Base-by-base conservation (phyloP, 129 eudicot species). In the Lonicera japonica region DNA sequence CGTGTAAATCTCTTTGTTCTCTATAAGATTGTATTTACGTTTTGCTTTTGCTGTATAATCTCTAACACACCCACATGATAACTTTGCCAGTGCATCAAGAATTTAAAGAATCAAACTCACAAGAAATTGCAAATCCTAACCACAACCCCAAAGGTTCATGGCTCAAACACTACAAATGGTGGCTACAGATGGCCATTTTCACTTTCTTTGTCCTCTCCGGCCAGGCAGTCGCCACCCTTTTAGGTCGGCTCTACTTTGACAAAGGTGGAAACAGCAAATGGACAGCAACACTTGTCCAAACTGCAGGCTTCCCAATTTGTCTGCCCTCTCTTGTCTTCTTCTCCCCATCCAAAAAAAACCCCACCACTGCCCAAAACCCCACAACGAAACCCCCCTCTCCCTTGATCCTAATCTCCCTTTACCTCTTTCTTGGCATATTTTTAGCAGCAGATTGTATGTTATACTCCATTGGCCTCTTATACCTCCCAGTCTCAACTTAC, bases 251-350 rank as follows among this genome's bases (percentile, higher is more conserved):
- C 18, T 82, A 82, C 25, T 82, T 55, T 60, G 72, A 70, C 43
- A 63, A 77, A 50, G 88, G 88, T 20, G 88, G 88, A 21, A 74
- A 70, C 41, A 70, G 75, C 54, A 67, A 51, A 25, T 73, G 82
- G 70, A 40, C 74, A 47, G 70, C 80, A 14, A 63, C 87, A 22
- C 62, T 82, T 43, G 56, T 70, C 9, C 72, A 73, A 63, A 43
- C 54, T 1, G 22, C 56, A 0, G 87, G 80, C 22, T 82, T 82
- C 29, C 87, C 87, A 29, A 25, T 77, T 23, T 68, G 71, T 19
- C 10, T 77, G 6, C 87, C 87, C 23, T 56, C 73, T 22, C 62
- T 77, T 20, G 52, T 76, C 57, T 24, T 58, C 46, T 17, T 34
- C 29, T 29, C 64, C 3, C 54, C 70, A 3, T 45, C 61, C n/a